A percentile compares a stretch with the other conserved stretches of the same genome.
These are phyloP conservation scores for Pseudogymnoascus sp. DNA, from an alignment of 2,329 filamentous ascomycete genomes.

Conservation along the genomic window DNA sequence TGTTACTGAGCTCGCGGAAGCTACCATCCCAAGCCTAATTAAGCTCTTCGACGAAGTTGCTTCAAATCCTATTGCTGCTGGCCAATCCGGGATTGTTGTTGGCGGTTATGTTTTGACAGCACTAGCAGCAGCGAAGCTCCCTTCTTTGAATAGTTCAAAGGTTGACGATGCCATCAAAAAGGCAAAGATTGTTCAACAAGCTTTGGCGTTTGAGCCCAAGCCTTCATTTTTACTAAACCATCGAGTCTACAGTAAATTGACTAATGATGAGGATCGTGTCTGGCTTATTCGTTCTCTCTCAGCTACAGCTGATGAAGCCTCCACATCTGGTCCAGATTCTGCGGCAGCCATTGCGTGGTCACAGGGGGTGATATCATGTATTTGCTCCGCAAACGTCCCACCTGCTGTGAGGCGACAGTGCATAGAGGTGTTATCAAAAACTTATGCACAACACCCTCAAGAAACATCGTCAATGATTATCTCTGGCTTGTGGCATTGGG, in stretches of 20 bases:
- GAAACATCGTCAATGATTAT: constrained; percentile 57
- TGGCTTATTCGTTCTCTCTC: constrained; percentile 70
- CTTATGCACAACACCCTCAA: constrained; percentile 54
- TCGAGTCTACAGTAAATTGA: constrained; percentile 75
- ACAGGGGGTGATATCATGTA: constrained; percentile 73
- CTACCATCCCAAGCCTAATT: constrained; percentile 47
- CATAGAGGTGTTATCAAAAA: constrained; percentile 49
- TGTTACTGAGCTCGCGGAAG: constrained; percentile 44
- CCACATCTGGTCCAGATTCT: constrained; percentile 36
- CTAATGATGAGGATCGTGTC: constrained; percentile 62
- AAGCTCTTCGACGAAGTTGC: constrained; percentile 71
- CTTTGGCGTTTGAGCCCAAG: constrained; percentile 65
- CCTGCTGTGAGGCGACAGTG: constrained; percentile 58
- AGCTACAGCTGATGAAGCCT: constrained; percentile 48
- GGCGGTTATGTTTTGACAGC: constrained; percentile 68
- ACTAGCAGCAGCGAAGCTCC: constrained; percentile 48
- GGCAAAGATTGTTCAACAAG: constrained; percentile 54
- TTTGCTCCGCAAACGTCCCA: constrained; percentile 55
- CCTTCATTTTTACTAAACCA: constrained; percentile 80
- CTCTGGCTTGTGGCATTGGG: constrained; percentile 72
- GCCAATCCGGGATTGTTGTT: constrained; percentile 75
- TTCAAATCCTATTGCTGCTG: constrained; percentile 68
- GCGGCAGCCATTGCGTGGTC: constrained; percentile 66
- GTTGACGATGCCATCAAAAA: constrained; percentile 52
- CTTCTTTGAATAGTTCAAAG: constrained; percentile 46